A percentile compares a stretch with the other conserved stretches of the same genome.
These are phyloP conservation scores for Fraxinus ornus DNA, from an alignment of 305 asterid species.

Conservation along the genomic window DNA sequence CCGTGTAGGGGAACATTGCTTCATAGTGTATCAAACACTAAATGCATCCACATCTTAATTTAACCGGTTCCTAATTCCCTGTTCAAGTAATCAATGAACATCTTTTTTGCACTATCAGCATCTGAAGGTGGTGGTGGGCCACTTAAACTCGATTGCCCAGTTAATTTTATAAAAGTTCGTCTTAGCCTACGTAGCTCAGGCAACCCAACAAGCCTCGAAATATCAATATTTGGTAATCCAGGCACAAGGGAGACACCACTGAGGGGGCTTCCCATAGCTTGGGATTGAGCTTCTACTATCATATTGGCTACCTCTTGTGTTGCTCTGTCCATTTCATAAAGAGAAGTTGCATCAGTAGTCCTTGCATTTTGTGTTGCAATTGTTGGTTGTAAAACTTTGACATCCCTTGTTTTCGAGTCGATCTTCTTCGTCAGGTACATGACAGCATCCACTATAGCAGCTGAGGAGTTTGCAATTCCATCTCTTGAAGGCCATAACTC, in stretches of 20 bases:
- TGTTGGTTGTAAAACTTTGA: constrained; percentile 85
- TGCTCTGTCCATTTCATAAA: constrained; percentile 87
- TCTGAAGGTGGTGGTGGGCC: constrained; percentile 92
- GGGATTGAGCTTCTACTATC: constrained; percentile 81
- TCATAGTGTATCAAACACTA: background rate
- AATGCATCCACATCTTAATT: background rate
- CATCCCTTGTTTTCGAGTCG: constrained; percentile 76
- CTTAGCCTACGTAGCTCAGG: constrained; percentile 87
- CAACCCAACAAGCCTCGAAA: constrained; percentile 67
- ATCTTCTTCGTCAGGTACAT: constrained; percentile 70
- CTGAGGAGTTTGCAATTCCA: constrained; percentile 56
- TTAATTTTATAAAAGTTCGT: constrained; percentile 73
- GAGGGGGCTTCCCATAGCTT: constrained; percentile 65
- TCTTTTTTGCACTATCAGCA: constrained; percentile 80
- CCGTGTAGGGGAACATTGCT: background rate
- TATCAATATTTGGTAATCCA: constrained; percentile 57
- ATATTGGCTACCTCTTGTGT: constrained; percentile 72
- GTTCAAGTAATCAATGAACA: constrained; percentile 92
- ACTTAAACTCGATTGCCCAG: constrained; percentile 90
- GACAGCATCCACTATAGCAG: constrained; percentile 65
- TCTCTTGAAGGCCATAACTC: constrained; percentile 75
- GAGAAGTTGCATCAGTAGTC: constrained; percentile 64
- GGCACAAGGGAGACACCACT: constrained; percentile 59
- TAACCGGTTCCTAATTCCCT: constrained; percentile 62
- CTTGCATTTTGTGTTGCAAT: constrained; percentile 77